Evolutionary conservation across 2,329 filamentous ascomycete species (phyloP).

Genomic region (Lasiodiplodia sp.): DNA sequence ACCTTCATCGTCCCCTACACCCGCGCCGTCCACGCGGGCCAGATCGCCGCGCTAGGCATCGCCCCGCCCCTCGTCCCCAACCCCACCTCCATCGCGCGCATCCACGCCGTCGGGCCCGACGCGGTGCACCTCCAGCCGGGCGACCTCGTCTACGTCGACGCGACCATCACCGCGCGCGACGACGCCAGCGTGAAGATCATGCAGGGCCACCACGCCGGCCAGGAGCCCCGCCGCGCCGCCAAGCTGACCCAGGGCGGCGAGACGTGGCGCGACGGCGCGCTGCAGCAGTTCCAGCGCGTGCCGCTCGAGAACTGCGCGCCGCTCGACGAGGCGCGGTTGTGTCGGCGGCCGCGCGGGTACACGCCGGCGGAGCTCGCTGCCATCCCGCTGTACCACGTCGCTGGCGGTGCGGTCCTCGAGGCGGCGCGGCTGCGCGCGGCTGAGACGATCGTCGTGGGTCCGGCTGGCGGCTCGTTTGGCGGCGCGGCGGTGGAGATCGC

Average conservation of each 20-base stretch:
- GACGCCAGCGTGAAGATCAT: conserved; percentile 40
- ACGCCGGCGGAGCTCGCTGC: no score
- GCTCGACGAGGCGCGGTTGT: conserved; percentile 45
- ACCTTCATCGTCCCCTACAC: neutral
- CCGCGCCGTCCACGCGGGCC: neutral
- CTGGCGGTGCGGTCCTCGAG: no score
- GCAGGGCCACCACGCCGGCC: conserved; percentile 38
- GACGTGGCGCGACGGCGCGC: conserved; percentile 47
- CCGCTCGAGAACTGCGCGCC: conserved; percentile 49
- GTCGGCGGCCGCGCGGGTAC: no score
- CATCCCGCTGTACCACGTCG: no score
- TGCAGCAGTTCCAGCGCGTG: conserved; percentile 44
- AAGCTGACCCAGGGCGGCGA: conserved; percentile 34
- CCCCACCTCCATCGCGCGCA: conserved; percentile 42
- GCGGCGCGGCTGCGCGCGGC: no score
- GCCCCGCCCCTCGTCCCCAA: no score
- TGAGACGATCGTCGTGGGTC: no score
- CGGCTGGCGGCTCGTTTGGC: no score
- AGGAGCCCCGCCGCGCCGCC: conserved; percentile 34
- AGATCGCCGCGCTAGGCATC: neutral
- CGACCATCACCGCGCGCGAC: conserved; percentile 48
- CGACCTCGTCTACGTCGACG: conserved; percentile 51
- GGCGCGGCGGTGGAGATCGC: no score
- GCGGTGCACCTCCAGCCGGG: conserved; percentile 45
- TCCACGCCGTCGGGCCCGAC: conserved; percentile 49